Conservation (phyloP, 352 stramenopile genomes). For the Elongisporangium prolatum region DNA sequence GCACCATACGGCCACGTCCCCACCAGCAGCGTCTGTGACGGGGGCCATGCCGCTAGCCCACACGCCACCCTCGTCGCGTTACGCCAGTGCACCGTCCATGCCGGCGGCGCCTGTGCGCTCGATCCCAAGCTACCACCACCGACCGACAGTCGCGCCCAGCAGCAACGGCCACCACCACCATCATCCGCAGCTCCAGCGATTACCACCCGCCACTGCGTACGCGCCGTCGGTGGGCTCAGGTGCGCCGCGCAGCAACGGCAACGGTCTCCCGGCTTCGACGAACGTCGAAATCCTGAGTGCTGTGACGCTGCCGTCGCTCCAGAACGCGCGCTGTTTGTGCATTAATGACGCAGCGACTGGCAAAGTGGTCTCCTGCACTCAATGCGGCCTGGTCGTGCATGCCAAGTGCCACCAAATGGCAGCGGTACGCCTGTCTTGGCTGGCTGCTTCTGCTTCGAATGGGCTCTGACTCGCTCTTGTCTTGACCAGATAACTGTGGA, state of each 20-base stretch:
- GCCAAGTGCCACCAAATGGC: constrained; percentile 75
- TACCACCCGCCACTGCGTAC: neutral
- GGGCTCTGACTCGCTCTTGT: constrained; percentile 1
- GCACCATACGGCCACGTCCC: constrained; percentile 1
- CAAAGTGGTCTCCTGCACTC: constrained; percentile 42
- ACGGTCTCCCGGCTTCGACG: neutral
- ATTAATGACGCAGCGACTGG: constrained; percentile 11
- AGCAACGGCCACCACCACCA: constrained; percentile 8
- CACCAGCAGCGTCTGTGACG: neutral
- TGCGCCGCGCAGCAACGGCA: constrained; percentile 8
- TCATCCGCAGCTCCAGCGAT: neutral
- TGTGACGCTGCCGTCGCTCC: constrained; percentile 10
- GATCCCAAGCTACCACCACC: neutral
- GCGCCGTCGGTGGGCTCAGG: neutral
- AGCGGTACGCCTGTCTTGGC: constrained; percentile 20
- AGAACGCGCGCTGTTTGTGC: constrained; percentile 65
- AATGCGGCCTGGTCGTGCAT: constrained; percentile 59
- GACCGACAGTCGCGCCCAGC: neutral
- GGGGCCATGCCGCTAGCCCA: neutral
- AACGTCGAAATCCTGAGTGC: neutral
- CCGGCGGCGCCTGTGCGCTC: neutral
- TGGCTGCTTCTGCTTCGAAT: neutral
- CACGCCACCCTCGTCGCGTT: neutral
- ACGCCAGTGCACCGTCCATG: constrained; percentile 1
- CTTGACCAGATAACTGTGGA: constrained; percentile 17